Percentiles rank a stretch among this genome's conserved stretches.
Conservation (phyloP, 1,139 yeast species). For the Taphrina wiesneri region DNA sequence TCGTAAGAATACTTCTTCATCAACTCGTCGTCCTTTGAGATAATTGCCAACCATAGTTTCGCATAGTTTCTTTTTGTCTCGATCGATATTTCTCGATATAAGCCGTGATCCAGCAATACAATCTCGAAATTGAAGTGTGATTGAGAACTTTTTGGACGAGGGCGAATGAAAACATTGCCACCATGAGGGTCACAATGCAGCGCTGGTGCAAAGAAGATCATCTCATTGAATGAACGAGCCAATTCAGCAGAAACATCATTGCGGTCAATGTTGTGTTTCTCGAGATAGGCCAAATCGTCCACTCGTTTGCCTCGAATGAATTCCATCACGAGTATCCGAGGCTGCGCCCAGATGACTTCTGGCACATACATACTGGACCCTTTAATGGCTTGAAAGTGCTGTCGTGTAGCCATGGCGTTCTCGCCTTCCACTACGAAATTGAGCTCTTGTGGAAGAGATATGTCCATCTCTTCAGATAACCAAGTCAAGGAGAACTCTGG, state of each 20-base stretch:
- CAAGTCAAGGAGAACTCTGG: constrained; percentile 93
- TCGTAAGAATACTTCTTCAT: constrained; percentile 73
- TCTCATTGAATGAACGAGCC: constrained; percentile 85
- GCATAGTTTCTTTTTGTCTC: constrained; percentile 80
- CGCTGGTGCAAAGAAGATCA: constrained; percentile 90
- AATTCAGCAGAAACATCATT: constrained; percentile 80
- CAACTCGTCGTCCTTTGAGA: constrained; percentile 64
- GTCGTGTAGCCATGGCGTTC: constrained; percentile 69
- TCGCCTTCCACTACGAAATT: constrained; percentile 84
- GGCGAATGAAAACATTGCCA: constrained; percentile 61
- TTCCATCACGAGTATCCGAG: constrained; percentile 84
- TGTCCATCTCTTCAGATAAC: constrained; percentile 89
- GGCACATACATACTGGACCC: constrained; percentile 82
- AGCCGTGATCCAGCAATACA: constrained; percentile 88
- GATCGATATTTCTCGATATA: constrained; percentile 80
- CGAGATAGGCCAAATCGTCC: constrained; percentile 69
- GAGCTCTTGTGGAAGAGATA: constrained; percentile 81
- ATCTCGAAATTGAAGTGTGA: constrained; percentile 81
- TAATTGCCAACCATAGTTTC: constrained; percentile 85
- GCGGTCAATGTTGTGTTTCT: constrained; percentile 63
- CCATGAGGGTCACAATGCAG: constrained; percentile 98
- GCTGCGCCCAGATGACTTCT: constrained; percentile 62
- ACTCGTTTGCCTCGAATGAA: constrained; percentile 75
- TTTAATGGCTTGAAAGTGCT: constrained; percentile 60
- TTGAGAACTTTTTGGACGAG: constrained; percentile 42